These are phyloP conservation scores for Sclerotinia subarctica DNA, from an alignment of 2,329 filamentous ascomycete genomes.

Conservation along the genomic window DNA sequence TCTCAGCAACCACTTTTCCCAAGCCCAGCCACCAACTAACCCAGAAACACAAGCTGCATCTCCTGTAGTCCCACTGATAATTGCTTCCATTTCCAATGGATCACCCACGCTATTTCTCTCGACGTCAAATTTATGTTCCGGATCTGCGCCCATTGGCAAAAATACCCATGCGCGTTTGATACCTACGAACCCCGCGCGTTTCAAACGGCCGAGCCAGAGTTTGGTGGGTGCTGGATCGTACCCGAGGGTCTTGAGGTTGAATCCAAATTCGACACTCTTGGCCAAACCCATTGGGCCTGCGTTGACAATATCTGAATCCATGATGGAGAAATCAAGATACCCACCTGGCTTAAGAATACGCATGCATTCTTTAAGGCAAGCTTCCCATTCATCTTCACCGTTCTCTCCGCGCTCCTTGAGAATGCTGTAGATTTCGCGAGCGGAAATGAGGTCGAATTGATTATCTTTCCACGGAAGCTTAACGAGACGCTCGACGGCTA, in stretches of 20 bases:
- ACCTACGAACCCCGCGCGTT: slow-evolving; percentile 71
- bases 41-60: slow-evolving; percentile 74
- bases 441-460: slow-evolving; percentile 89
- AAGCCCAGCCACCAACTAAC: slow-evolving; percentile 81
- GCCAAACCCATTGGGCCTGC: slow-evolving; percentile 76
- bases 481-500: slow-evolving; percentile 73
- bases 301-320: slow-evolving; percentile 88
- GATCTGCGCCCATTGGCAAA: slow-evolving; percentile 70
- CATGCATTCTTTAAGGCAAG: slow-evolving; percentile 79
- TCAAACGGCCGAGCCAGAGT: slow-evolving; percentile 71
- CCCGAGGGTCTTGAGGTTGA: slow-evolving; percentile 81
- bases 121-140: slow-evolving; percentile 42
- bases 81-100: slow-evolving; percentile 57
- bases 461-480: slow-evolving; percentile 80
- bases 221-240: slow-evolving; percentile 86
- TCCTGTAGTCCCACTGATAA: slow-evolving; percentile 65
- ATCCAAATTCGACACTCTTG: slow-evolving; percentile 87
- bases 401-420: slow-evolving; percentile 71
- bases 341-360: slow-evolving; percentile 87
- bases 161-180: slow-evolving; percentile 86
- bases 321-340: slow-evolving; percentile 83
- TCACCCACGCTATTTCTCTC: slow-evolving; percentile 42
- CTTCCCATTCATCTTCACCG: slow-evolving; percentile 80
- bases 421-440: slow-evolving; percentile 79
- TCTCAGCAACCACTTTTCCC: slow-evolving; percentile 94